Percentiles rank a stretch among this genome's conserved stretches.
These are phyloP conservation scores for Colletotrichum incanum DNA, from an alignment of 2,329 filamentous ascomycete species.

Conservation along the genomic window DNA sequence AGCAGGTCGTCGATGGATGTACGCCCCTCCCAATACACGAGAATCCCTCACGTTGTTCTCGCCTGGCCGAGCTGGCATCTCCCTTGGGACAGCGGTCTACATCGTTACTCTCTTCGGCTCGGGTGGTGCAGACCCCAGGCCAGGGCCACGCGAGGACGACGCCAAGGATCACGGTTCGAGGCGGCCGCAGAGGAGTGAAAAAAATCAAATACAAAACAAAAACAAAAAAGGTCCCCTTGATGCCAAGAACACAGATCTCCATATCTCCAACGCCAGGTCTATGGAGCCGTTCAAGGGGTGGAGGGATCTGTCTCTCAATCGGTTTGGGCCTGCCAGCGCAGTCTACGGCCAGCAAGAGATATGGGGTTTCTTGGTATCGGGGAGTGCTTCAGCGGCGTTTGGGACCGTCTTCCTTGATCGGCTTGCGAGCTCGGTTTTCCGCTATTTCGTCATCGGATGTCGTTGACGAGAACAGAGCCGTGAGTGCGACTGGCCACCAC, in stretches of 20 bases:
- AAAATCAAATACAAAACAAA: no score
- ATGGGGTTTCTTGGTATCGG: neutral
- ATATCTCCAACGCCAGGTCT: neutral
- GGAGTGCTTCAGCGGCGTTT: neutral
- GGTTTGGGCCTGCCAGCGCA: neutral
- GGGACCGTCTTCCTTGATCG: neutral
- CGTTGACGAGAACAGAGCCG: neutral
- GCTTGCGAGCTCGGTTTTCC: neutral
- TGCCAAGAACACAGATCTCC: conserved; percentile 25
- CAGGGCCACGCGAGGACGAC: no score
- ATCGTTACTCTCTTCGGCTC: no score
- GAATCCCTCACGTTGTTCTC: no score
- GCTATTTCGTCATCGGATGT: neutral
- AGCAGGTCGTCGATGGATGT: neutral
- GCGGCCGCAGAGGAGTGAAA: neutral
- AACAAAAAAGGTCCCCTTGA: neutral
- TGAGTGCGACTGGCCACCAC: neutral
- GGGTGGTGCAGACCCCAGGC: no score
- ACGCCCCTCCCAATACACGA: neutral
- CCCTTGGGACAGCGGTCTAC: no score
- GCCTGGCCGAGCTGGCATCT: no score
- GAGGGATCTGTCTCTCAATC: no score
- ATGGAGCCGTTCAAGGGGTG: neutral
- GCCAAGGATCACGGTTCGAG: no score
- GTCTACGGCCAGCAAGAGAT: neutral